Evolutionary conservation across 2,329 filamentous ascomycete genomes (phyloP).

Genomic region (Penicillium nordicum): DNA sequence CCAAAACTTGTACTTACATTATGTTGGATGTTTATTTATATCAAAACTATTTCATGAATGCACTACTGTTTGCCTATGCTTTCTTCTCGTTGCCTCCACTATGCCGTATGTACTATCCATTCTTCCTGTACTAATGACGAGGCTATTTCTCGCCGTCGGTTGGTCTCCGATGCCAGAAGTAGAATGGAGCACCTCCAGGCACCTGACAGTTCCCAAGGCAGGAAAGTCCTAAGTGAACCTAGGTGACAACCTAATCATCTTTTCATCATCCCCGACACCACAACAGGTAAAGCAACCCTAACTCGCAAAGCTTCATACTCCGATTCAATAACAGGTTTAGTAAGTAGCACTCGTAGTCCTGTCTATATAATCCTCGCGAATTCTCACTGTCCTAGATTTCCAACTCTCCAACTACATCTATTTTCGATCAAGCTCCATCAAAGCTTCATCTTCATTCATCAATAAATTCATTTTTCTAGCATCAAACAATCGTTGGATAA

Average conservation of each 20-base stretch:
- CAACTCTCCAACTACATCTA: background rate
- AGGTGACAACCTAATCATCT: background rate
- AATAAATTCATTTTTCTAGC: background rate
- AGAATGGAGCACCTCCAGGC: background rate
- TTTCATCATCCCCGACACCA: background rate
- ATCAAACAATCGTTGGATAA: background rate
- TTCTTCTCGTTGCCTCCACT: background rate
- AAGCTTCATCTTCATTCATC: background rate
- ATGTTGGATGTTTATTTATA: conserved; percentile 3
- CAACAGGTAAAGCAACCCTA: background rate
- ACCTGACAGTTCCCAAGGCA: background rate
- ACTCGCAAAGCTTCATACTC: background rate
- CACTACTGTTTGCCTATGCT: background rate
- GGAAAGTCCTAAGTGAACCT: background rate
- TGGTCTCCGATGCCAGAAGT: background rate
- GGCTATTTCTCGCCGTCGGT: background rate
- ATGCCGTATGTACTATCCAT: background rate
- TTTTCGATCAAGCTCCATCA: background rate
- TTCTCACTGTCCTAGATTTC: background rate
- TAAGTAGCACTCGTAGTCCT: background rate
- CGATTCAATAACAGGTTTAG: background rate
- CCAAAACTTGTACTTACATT: conserved; percentile 15
- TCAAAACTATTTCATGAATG: background rate
- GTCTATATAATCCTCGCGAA: background rate
- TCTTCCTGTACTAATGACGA: background rate